Evolutionary conservation across 768 basidiomycete species (phyloP).

Genomic region (Mycena kentingensis): DNA sequence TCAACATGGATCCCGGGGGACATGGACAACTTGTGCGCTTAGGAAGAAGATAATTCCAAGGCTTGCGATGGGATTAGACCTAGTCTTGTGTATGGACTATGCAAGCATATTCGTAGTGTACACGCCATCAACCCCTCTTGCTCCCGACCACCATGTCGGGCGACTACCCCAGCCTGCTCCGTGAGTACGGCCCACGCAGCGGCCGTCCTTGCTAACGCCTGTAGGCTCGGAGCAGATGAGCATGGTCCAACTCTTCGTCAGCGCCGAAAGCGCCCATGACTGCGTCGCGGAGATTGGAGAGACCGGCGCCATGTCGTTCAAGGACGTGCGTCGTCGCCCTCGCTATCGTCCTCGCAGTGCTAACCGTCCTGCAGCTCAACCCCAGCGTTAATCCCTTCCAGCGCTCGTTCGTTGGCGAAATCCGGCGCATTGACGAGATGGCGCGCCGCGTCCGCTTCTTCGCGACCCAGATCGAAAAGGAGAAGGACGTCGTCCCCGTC

Average conservation of each 20-base stretch:
- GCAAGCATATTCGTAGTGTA: too few relatives aligned
- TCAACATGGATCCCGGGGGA: too few relatives aligned
- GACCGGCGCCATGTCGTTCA: constrained; percentile 94
- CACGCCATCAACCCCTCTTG: too few relatives aligned
- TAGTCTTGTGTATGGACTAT: too few relatives aligned
- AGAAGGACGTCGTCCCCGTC: constrained; percentile 79
- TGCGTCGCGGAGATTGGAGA: constrained; percentile 95
- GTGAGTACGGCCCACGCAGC: too few relatives aligned
- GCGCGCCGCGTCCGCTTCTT: constrained; percentile 93
- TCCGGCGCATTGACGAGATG: constrained; percentile 95
- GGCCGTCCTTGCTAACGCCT: too few relatives aligned
- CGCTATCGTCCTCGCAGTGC: background rate
- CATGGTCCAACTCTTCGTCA: constrained; percentile 94
- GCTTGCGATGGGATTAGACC: too few relatives aligned
- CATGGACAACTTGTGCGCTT: too few relatives aligned
- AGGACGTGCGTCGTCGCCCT: constrained; percentile 67
- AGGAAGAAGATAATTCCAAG: too few relatives aligned
- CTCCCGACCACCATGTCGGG: too few relatives aligned
- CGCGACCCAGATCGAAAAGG: constrained; percentile 78
- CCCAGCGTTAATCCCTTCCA: constrained; percentile 96
- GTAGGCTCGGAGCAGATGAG: constrained; percentile 97
- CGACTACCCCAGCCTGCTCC: too few relatives aligned
- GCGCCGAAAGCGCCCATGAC: constrained; percentile 96
- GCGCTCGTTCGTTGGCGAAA: constrained; percentile 95
- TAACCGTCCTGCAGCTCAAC: constrained; percentile 65